Evolutionary conservation across 164 flowering plant species (phyloP), one percentile per base, ranked within the genome.

Genomic region (Dillenia turbinata): DNA sequence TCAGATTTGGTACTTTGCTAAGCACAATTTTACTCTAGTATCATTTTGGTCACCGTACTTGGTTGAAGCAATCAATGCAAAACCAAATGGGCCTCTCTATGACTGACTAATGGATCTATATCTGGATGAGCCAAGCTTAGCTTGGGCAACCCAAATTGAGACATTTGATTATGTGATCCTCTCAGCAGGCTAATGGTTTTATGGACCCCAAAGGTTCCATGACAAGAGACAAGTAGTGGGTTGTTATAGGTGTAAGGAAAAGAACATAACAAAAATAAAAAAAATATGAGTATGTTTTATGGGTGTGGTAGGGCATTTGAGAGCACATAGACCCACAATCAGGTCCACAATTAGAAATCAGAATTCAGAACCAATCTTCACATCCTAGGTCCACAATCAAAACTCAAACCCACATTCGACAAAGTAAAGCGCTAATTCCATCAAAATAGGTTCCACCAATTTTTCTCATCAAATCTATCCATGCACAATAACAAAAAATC

Each of bases 111-210:
- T 33, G 40, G 40, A 33, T 5, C 7, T 33, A 33, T 5, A 33
- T 33, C 40, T 33, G 40, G 40, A 33, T 33, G 60, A 75, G 63
- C 69, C 69, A 6, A 78, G 77, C 64, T 64, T 64, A 2, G 54
- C 62, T 1, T 81, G 85, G 85, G 53, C 70, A 2, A 9, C 49
- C 5, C 43, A 71, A 22, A 59, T 77, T 22, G 66, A 57, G 10
- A 15, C 16, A 5, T 73, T 79, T 66, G 74, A 73, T 64, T 73
- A 75, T 46, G 72, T 75, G 40, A 78, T 81, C 57, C 22, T 81
- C 50, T 79, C 81, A 11, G 79, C 78, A 4, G 85, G 83, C 9
- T 81, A 79, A 11, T 81, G 85, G 85, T 81, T 81, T 66, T 79
- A 75, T 53, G 72, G 85, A 0, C 83, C 83, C 5, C 57, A 66